phyloP scores from a whole-genome alignment of 495 filamentous ascomycete species.

The Aspergillus heteromorphus region DNA sequence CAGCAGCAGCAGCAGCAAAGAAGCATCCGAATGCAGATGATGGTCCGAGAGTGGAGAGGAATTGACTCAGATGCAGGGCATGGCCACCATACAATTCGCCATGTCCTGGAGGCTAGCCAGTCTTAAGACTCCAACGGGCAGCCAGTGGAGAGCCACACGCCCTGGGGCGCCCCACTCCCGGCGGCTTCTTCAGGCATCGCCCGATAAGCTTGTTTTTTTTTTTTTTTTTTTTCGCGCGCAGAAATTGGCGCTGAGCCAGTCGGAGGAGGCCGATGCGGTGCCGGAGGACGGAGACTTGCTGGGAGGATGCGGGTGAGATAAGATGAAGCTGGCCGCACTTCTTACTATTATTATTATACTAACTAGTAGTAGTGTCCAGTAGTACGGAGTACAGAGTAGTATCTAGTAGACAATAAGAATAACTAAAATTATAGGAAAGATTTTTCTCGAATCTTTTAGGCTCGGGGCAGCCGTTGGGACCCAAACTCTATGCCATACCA shows the following conservation, averaged over 20 bases:
- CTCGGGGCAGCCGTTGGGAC: background rate
- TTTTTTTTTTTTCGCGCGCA: too few relatives aligned
- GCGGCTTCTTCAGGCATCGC: background rate
- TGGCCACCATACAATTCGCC: too few relatives aligned
- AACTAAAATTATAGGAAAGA: background rate
- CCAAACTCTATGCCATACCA: background rate
- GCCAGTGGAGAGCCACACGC: background rate
- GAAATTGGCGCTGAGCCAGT: background rate
- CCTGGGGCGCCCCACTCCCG: background rate
- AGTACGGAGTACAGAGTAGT: background rate
- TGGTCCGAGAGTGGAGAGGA: background rate
- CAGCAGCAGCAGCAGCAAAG: background rate
- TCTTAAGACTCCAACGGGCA: background rate
- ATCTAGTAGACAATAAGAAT: background rate
- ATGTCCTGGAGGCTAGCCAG: too few relatives aligned
- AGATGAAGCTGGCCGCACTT: background rate
- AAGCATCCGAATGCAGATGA: too few relatives aligned
- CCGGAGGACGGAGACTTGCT: constrained; percentile 5
- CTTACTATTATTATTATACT: too few relatives aligned
- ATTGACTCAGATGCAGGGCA: too few relatives aligned
- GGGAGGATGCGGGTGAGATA: background rate
- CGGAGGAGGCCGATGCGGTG: background rate
- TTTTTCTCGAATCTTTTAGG: background rate
- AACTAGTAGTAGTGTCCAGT: too few relatives aligned
- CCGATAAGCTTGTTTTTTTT: constrained; percentile 1